A percentile compares a stretch with the other conserved stretches of the same genome.
phyloP scores from a whole-genome alignment of 1,139 yeast genomes.

The Kodamaea plutei region DNA sequence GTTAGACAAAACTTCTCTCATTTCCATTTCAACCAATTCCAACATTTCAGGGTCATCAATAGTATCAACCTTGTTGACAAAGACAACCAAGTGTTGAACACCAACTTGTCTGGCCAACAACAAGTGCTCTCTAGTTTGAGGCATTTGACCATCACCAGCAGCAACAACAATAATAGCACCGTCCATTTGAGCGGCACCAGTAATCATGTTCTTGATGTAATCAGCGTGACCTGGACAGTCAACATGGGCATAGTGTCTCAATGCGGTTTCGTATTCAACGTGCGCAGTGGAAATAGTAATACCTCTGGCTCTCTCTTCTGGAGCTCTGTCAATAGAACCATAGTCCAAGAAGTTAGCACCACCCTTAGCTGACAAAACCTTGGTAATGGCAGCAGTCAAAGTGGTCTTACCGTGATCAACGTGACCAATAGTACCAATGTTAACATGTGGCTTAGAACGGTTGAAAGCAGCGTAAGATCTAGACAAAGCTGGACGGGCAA shows the following conservation, averaged over 20 bases:
- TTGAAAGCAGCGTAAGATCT: slow-evolving; percentile 67
- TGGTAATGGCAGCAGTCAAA: slow-evolving; percentile 97
- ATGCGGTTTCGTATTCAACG: slow-evolving; percentile 66
- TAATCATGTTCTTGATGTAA: slow-evolving; percentile 97
- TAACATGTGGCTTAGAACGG: slow-evolving; percentile 93
- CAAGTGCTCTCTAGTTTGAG: slow-evolving; percentile 98
- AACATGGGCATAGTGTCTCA: slow-evolving; percentile 31
- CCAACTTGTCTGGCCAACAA: slow-evolving; percentile 99
- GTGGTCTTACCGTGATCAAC: slow-evolving; percentile 99
- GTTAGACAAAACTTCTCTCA: slow-evolving; percentile 88
- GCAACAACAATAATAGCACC: slow-evolving; percentile 99
- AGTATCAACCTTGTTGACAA: slow-evolving; percentile 96
- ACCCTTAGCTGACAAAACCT: slow-evolving; percentile 81
- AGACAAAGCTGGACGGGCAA: slow-evolving; percentile 27
- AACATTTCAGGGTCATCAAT: slow-evolving; percentile 99
- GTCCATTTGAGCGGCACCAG: slow-evolving; percentile 99
- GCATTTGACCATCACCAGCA: slow-evolving; percentile 99
- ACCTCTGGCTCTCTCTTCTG: slow-evolving; percentile 99
- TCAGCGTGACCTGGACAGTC: slow-evolving; percentile 93
- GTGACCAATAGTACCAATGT: slow-evolving; percentile 89
- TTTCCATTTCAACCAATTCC: slow-evolving; percentile 99
- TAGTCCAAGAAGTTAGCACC: slow-evolving; percentile 94
- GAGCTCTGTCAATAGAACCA: slow-evolving; percentile 93
- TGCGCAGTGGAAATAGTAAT: slow-evolving; percentile 97
- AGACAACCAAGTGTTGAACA: slow-evolving; percentile 94